A percentile compares a stretch with the other conserved stretches of the same genome.
Evolutionary conservation across 2,329 filamentous ascomycete genomes (phyloP).

Genomic region (Seiridium unicorne): DNA sequence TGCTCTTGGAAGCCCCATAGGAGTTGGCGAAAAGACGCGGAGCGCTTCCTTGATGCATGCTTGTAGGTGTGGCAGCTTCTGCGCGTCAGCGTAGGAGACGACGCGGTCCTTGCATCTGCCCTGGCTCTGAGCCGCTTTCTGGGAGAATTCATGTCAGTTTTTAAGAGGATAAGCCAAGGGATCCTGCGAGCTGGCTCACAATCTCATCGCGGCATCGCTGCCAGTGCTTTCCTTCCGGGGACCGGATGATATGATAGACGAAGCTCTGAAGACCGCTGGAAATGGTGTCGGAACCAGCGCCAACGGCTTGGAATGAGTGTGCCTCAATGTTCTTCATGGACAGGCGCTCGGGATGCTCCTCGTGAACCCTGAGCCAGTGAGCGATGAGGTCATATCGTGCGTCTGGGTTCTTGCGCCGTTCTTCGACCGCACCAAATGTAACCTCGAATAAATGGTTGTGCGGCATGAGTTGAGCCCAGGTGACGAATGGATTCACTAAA

Average conservation of each 20-base stretch:
- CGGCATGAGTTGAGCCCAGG: constrained; percentile 13
- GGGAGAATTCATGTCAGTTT: not conserved
- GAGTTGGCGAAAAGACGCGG: constrained; percentile 23
- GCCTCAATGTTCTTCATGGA: constrained; percentile 17
- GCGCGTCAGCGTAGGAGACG: constrained; percentile 22
- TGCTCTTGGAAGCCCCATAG: constrained; percentile 25
- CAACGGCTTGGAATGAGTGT: constrained; percentile 14
- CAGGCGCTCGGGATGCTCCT: constrained; percentile 14
- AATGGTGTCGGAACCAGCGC: constrained; percentile 20
- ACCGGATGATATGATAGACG: constrained; percentile 22
- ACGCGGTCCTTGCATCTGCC: constrained; percentile 12
- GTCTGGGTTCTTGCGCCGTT: constrained; percentile 12
- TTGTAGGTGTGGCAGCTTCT: constrained; percentile 28
- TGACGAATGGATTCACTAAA: constrained; percentile 15
- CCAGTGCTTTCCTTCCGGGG: constrained; percentile 15
- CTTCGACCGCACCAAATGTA: constrained; percentile 4
- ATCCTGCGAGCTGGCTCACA: not conserved
- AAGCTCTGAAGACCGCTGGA: constrained; percentile 20
- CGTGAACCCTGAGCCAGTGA: constrained; percentile 14
- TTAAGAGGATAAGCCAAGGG: too few species aligned
- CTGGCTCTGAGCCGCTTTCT: constrained; percentile 11
- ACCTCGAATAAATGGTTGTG: constrained; percentile 7
- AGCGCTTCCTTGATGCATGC: constrained; percentile 32
- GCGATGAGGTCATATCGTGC: constrained; percentile 14
- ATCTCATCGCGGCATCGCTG: constrained; percentile 17